Percentiles rank a stretch among this genome's conserved stretches.
phyloP scores from a whole-genome alignment of 2,329 filamentous ascomycete genomes.

The Epichloe gansuensis region DNA sequence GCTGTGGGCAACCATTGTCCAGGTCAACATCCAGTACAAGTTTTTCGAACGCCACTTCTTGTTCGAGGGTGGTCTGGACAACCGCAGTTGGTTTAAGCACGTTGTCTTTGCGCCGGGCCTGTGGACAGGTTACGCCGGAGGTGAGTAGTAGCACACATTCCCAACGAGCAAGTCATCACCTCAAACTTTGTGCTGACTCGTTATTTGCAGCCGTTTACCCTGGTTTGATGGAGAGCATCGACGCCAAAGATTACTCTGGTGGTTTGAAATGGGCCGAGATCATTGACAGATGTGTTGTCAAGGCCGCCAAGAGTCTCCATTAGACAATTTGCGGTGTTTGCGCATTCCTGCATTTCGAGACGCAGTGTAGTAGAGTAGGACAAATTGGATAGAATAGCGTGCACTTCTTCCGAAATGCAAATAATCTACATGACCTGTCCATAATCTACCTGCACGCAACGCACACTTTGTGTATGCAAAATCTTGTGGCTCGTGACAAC shows the following conservation, averaged over 20 bases:
- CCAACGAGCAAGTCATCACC: background rate
- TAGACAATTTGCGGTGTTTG: background rate
- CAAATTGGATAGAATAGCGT: background rate
- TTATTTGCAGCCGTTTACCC: slow-evolving; percentile 41
- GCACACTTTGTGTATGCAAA: too few species aligned
- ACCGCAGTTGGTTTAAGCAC: slow-evolving; percentile 82
- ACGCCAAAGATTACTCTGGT: slow-evolving; percentile 43
- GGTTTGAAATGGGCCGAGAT: slow-evolving; percentile 47
- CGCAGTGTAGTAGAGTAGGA: background rate
- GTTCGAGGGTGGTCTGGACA: slow-evolving; percentile 62
- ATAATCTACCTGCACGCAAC: too few species aligned
- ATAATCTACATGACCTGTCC: too few species aligned
- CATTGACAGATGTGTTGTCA: slow-evolving; percentile 37
- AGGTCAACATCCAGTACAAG: slow-evolving; percentile 73
- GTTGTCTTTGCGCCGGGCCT: slow-evolving; percentile 83
- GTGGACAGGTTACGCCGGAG: slow-evolving; percentile 83
- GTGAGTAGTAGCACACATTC: slow-evolving; percentile 27
- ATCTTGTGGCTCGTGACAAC: too few species aligned
- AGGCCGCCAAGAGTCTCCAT: slow-evolving; percentile 30
- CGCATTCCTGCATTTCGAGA: too few species aligned
- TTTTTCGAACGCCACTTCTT: slow-evolving; percentile 69
- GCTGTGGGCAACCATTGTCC: slow-evolving; percentile 49
- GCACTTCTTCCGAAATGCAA: background rate
- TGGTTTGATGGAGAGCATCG: slow-evolving; percentile 49
- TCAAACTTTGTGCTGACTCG: slow-evolving; percentile 5